These are phyloP conservation scores for Beta vulgaris DNA, from an alignment of 148 eudicot genomes.

Conservation along the genomic window DNA sequence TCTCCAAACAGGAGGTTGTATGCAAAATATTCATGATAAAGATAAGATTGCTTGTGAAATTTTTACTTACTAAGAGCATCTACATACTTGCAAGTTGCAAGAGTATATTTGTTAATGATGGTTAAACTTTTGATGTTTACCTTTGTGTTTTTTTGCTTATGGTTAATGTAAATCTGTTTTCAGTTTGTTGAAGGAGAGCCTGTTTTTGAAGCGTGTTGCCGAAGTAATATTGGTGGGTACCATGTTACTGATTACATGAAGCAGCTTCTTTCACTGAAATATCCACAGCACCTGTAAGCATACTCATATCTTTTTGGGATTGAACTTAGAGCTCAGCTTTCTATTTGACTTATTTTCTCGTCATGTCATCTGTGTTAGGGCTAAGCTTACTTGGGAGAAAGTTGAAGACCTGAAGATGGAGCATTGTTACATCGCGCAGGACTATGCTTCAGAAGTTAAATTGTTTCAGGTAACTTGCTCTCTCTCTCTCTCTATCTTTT, in stretches of 20 bases:
- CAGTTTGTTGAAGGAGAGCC: conserved; percentile 97
- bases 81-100: conserved; percentile 1
- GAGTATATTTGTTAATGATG: no score
- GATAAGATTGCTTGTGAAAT: background rate
- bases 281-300: conserved; percentile 90
- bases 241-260: conserved; percentile 94
- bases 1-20: no score
- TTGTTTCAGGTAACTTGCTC: conserved; percentile 63
- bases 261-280: conserved; percentile 92
- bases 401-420: conserved; percentile 99
- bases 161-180: conserved; percentile 12
- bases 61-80: conserved; percentile 6
- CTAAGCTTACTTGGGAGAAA: conserved; percentile 93
- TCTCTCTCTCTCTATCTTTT: no score
- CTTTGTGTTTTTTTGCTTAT: background rate
- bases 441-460: conserved; percentile 76
- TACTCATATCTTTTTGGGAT: conserved; percentile 1
- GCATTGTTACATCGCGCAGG: conserved; percentile 80
- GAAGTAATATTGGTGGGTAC: conserved; percentile 97
- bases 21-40: no score
- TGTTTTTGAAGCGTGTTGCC: conserved; percentile 85
- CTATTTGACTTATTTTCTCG: background rate
- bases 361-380: conserved; percentile 34
- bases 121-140: conserved; percentile 1
- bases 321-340: background rate